Conservation (phyloP, 2,329 filamentous ascomycete genomes). For the Arthrobotrys conoides region DNA sequence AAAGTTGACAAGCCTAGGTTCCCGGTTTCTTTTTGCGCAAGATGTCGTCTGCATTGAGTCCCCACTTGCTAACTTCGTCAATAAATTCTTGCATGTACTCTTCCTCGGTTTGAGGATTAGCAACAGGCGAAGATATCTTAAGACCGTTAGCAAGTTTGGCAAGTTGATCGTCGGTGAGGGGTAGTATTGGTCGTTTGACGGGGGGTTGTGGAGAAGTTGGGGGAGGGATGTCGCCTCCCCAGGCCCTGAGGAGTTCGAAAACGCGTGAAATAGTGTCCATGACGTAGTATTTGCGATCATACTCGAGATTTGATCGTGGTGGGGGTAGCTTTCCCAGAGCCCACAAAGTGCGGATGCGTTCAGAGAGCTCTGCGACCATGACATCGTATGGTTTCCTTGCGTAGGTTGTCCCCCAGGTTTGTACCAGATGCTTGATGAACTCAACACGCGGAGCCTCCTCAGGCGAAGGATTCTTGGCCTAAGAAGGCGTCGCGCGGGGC, state of each 20-base stretch:
- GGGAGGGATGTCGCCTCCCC: conserved; percentile 3
- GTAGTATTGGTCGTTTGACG: background rate
- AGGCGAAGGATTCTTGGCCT: conserved; percentile 21
- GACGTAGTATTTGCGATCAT: background rate
- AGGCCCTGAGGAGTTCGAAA: background rate
- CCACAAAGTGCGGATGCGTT: background rate
- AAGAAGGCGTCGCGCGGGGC: conserved; percentile 48
- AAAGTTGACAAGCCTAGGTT: no score
- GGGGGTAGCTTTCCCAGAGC: background rate
- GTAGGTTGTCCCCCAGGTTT: background rate
- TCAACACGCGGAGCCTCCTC: background rate
- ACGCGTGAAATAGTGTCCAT: background rate
- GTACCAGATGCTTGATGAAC: conserved; percentile 9
- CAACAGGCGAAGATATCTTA: background rate
- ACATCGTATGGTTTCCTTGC: background rate
- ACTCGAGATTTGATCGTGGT: background rate
- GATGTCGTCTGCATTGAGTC: background rate
- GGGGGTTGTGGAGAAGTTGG: background rate
- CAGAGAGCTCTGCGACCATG: background rate
- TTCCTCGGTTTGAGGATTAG: background rate
- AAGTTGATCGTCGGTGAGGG: background rate
- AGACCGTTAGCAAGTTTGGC: background rate
- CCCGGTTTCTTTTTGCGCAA: background rate
- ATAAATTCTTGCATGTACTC: background rate
- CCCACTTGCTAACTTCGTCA: background rate